A percentile compares a stretch with the other conserved stretches of the same genome.
phyloP scores from a whole-genome alignment of 805 yeast species.

The Yarrowia hollandica region DNA sequence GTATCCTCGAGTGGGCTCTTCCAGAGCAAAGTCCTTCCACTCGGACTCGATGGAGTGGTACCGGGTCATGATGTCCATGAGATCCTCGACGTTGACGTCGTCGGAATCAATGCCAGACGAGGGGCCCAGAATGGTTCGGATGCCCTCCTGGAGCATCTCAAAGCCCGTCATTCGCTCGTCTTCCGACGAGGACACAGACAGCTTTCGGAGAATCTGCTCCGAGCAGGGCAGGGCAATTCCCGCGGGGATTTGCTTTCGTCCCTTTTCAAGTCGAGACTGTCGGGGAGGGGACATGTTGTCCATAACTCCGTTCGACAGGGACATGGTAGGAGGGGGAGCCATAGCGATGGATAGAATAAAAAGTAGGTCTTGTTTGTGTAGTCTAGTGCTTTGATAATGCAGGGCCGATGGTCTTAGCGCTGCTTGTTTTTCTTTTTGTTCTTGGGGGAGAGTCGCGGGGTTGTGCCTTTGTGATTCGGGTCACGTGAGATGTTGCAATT shows the following conservation, averaged over 20 bases:
- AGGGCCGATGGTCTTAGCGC: constrained; percentile 25
- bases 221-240: constrained; percentile 17
- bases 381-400: constrained; percentile 23
- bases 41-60: constrained; percentile 53
- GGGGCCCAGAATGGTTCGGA: constrained; percentile 43
- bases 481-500: constrained; percentile 33
- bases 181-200: constrained; percentile 19
- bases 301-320: background rate
- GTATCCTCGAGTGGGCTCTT: constrained; percentile 51
- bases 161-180: constrained; percentile 33
- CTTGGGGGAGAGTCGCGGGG: background rate
- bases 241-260: background rate
- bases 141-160: constrained; percentile 41
- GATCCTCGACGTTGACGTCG: constrained; percentile 54
- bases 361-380: background rate
- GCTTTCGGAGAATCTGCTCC: constrained; percentile 25
- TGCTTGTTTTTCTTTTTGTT: background rate
- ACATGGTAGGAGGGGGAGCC: constrained; percentile 3
- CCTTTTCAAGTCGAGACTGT: constrained; percentile 2
- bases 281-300: constrained; percentile 12
- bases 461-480: background rate
- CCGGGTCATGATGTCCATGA: constrained; percentile 49
- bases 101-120: constrained; percentile 44
- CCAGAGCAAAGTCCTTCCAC: constrained; percentile 60
- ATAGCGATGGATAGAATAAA: background rate